These are phyloP conservation scores for Ustilago esculenta DNA, from an alignment of 1,284 basidiomycete genomes.

Conservation along the genomic window DNA sequence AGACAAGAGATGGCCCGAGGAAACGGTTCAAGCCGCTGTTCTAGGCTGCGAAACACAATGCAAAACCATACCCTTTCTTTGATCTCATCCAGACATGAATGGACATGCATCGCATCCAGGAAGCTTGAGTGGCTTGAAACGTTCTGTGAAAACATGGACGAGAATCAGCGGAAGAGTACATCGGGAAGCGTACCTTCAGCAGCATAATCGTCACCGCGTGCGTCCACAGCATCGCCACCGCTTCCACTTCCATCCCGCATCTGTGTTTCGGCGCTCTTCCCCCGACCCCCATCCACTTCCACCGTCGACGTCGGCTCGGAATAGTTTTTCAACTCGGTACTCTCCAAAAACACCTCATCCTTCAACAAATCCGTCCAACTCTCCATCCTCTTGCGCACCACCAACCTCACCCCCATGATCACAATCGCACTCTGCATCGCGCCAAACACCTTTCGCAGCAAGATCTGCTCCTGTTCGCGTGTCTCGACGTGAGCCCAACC, in stretches of 20 bases:
- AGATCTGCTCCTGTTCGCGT: constrained; percentile 21
- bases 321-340: constrained; percentile 62
- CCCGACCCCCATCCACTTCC: neutral
- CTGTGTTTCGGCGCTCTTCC: neutral
- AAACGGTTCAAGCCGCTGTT: constrained; percentile 38
- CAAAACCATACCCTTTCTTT: too few species aligned
- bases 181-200: constrained; percentile 39
- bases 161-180: constrained; percentile 23
- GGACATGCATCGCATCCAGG: too few species aligned
- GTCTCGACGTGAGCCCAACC: neutral
- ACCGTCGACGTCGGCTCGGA: neutral
- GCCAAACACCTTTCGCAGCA: constrained; percentile 20
- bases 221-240: neutral
- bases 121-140: too few species aligned
- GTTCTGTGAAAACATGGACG: too few species aligned
- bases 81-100: too few species aligned
- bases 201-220: constrained; percentile 1
- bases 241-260: neutral
- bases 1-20: neutral
- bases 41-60: too few species aligned
- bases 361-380: constrained; percentile 57
- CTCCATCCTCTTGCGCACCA: constrained; percentile 32
- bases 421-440: constrained; percentile 11
- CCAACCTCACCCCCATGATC: neutral
- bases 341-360: constrained; percentile 63